phyloP scores from a whole-genome alignment of 805 yeast species.

The Naumovozyma baii region DNA sequence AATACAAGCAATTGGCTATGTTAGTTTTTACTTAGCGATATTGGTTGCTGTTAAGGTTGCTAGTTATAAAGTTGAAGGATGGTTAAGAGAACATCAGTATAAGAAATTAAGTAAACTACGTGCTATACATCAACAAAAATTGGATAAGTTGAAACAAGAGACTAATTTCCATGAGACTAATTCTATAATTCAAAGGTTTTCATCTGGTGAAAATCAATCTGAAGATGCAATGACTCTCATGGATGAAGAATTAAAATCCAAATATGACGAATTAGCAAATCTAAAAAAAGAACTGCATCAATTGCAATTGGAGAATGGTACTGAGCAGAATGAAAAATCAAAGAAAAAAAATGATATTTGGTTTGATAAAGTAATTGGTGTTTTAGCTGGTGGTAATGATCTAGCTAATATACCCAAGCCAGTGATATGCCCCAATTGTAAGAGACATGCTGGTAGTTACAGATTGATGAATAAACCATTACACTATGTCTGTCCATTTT shows the following conservation, averaged over 20 bases:
- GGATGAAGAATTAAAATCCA: slow-evolving; percentile 35
- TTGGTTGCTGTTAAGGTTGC: slow-evolving; percentile 6
- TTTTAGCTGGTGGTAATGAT: slow-evolving; percentile 25
- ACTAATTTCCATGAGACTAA: slow-evolving; percentile 72
- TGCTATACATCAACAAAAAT: slow-evolving; percentile 41
- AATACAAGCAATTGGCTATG: neutral
- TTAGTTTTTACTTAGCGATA: neutral
- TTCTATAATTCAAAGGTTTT: slow-evolving; percentile 58
- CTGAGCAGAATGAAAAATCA: slow-evolving; percentile 3
- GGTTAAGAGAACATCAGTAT: slow-evolving; percentile 9
- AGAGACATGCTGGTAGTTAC: slow-evolving; percentile 18
- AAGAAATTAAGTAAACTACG: slow-evolving; percentile 29
- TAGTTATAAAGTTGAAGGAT: slow-evolving; percentile 5
- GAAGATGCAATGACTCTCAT: slow-evolving; percentile 37
- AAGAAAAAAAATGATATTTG: slow-evolving; percentile 20
- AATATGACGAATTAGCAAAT: slow-evolving; percentile 33
- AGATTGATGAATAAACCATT: slow-evolving; percentile 15
- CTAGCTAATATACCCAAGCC: slow-evolving; percentile 9
- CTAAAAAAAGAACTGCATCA: slow-evolving; percentile 26
- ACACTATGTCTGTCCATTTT: slow-evolving; percentile 22
- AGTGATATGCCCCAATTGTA: slow-evolving; percentile 21
- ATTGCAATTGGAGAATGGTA: slow-evolving; percentile 5
- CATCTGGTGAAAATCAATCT: slow-evolving; percentile 40
- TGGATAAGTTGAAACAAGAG: slow-evolving; percentile 57
- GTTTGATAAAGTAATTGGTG: slow-evolving; percentile 28